A percentile compares a stretch with the other conserved stretches of the same genome.
phyloP scores from a whole-genome alignment of 139 green algal species.

The Micractinium sp. region DNA sequence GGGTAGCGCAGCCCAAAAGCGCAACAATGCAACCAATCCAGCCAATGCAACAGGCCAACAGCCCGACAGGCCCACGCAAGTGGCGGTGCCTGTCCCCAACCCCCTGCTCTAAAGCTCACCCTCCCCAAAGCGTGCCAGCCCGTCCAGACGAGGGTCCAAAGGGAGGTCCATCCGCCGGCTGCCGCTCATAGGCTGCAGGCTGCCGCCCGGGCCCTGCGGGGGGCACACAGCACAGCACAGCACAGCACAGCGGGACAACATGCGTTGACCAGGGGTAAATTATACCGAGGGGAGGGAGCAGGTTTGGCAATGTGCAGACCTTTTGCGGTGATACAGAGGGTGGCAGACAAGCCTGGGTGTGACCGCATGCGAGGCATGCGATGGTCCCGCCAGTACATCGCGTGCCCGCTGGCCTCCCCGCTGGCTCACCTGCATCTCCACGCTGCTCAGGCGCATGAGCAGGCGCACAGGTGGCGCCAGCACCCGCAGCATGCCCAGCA shows the following conservation, averaged over 20 bases:
- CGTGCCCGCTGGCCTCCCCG: background rate
- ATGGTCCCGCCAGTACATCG: too few relatives aligned
- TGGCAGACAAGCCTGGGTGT: background rate
- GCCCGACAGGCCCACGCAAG: background rate
- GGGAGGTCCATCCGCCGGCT: slow-evolving; percentile 18
- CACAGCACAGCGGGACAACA: too few relatives aligned
- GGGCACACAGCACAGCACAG: too few relatives aligned
- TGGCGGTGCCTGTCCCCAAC: too few relatives aligned
- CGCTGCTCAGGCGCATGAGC: slow-evolving; percentile 15
- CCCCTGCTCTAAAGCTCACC: background rate
- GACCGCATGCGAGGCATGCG: background rate
- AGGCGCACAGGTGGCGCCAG: slow-evolving; percentile 21
- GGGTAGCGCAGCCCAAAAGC: too few relatives aligned
- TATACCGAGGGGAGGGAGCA: too few relatives aligned
- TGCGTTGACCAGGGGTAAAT: too few relatives aligned
- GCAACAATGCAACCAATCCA: too few relatives aligned
- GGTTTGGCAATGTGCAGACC: too few relatives aligned
- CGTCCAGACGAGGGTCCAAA: background rate
- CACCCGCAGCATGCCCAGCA: slow-evolving; percentile 33
- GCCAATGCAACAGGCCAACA: too few relatives aligned
- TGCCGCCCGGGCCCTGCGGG: slow-evolving; percentile 11
- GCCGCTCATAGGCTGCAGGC: slow-evolving; percentile 8
- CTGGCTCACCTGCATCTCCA: slow-evolving; percentile 15
- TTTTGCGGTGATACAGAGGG: background rate
- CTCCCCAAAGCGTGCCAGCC: background rate